Conservation (phyloP, 495 filamentous ascomycete genomes). For the Bacidia gigantensis region DNA sequence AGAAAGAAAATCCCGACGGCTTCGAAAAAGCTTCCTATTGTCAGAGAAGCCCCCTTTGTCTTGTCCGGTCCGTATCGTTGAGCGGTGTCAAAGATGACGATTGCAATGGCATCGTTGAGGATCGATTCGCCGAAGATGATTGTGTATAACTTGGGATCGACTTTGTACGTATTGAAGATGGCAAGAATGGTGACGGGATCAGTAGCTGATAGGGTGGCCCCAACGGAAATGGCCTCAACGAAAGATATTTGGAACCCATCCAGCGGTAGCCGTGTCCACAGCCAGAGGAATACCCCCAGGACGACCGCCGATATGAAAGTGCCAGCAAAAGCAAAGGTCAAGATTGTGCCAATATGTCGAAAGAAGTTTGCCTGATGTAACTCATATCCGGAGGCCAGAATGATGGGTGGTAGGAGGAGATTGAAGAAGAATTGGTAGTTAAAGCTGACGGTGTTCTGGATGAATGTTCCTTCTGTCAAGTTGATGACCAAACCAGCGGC, state of each 20-base stretch:
- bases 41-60: slow-evolving; percentile 44
- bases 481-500: slow-evolving; percentile 83
- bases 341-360: slow-evolving; percentile 90
- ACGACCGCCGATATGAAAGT: slow-evolving; percentile 95
- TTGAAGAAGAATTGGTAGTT: slow-evolving; percentile 99
- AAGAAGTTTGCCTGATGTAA: slow-evolving; percentile 98
- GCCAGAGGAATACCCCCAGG: slow-evolving; percentile 69
- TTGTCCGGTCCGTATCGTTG: slow-evolving; percentile 65
- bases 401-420: slow-evolving; percentile 90
- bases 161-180: slow-evolving; percentile 98
- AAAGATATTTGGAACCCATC: slow-evolving; percentile 76
- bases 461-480: slow-evolving; percentile 60
- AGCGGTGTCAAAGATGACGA: slow-evolving; percentile 95
- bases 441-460: slow-evolving; percentile 82
- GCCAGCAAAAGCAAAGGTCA: slow-evolving; percentile 96
- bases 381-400: slow-evolving; percentile 93
- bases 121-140: slow-evolving; percentile 98
- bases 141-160: slow-evolving; percentile 95
- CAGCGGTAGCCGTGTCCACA: slow-evolving; percentile 77
- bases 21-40: slow-evolving; percentile 66
- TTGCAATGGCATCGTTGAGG: slow-evolving; percentile 93
- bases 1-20: slow-evolving; percentile 88
- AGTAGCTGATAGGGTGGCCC: slow-evolving; percentile 89
- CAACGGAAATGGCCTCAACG: slow-evolving; percentile 89
- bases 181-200: slow-evolving; percentile 95